phyloP scores from a whole-genome alignment of 2,329 filamentous ascomycete genomes.

The Microcera coccophila region DNA sequence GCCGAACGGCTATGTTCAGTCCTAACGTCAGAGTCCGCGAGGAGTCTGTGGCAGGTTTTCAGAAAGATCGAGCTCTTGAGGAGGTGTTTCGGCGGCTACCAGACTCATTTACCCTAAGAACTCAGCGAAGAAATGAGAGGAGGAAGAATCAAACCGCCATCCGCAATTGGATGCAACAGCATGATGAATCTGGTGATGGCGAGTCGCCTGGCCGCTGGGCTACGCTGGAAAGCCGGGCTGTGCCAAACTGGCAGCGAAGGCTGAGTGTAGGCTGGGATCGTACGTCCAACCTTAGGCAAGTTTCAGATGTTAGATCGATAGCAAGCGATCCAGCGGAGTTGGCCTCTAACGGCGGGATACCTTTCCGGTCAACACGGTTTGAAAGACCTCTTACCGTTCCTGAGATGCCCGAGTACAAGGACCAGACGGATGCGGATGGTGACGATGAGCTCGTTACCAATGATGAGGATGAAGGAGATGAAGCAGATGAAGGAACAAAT shows the following conservation, averaged over 20 bases:
- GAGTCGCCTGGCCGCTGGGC: conserved; percentile 47
- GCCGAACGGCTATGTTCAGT: conserved; percentile 64
- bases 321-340: conserved; percentile 63
- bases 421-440: conserved; percentile 77
- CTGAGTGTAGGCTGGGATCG: conserved; percentile 51
- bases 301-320: conserved; percentile 56
- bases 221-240: conserved; percentile 43
- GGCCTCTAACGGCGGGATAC: conserved; percentile 49
- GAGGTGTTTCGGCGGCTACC: conserved; percentile 81
- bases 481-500: conserved; percentile 50
- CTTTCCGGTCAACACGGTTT: conserved; percentile 22
- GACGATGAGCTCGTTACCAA: conserved; percentile 87
- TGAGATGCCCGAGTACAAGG: conserved; percentile 42
- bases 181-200: conserved; percentile 48
- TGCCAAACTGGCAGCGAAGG: conserved; percentile 48
- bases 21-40: conserved; percentile 70
- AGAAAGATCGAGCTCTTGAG: conserved; percentile 85
- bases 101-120: conserved; percentile 58
- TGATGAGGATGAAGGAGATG: conserved; percentile 64
- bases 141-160: conserved; percentile 78
- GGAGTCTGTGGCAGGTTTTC: conserved; percentile 81
- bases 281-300: conserved; percentile 44
- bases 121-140: conserved; percentile 59
- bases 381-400: conserved; percentile 38
- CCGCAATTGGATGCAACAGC: conserved; percentile 82